phyloP scores from a whole-genome alignment of 148 eudicot species.

The Bassia scoparia region DNA sequence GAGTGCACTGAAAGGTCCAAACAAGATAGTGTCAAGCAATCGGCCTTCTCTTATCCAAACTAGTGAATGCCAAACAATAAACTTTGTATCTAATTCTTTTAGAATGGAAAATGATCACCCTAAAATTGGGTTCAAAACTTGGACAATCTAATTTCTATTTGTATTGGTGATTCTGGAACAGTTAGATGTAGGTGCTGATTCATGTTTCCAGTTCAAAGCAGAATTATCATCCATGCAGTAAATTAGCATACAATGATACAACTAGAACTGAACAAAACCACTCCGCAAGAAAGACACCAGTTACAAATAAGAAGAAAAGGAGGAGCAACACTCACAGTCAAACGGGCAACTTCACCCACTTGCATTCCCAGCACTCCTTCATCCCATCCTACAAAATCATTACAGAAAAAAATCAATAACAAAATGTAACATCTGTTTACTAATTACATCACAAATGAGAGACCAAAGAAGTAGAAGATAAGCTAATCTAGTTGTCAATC shows the following conservation, averaged over 20 bases:
- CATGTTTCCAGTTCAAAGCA: background rate
- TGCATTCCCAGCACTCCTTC: slow-evolving; percentile 98
- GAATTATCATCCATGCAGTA: background rate
- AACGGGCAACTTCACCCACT: slow-evolving; percentile 83
- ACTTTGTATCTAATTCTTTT: background rate
- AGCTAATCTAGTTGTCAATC: background rate
- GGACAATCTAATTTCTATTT: background rate
- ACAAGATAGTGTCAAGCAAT: background rate
- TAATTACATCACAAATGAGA: background rate
- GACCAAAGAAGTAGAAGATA: background rate
- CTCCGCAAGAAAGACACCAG: background rate
- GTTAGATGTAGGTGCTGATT: too few relatives aligned
- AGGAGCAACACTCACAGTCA: slow-evolving; percentile 44
- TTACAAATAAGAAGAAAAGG: background rate
- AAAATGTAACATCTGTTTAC: background rate
- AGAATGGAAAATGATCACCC: background rate
- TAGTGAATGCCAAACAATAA: background rate
- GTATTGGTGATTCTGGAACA: too few relatives aligned
- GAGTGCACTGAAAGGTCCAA: slow-evolving; percentile 67
- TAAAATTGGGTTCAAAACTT: background rate
- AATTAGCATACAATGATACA: background rate
- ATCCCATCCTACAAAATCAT: slow-evolving; percentile 76
- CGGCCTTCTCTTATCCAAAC: background rate
- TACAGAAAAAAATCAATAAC: slow-evolving; percentile 1
- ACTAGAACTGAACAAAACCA: background rate